Evolutionary conservation across 805 yeast genomes (phyloP).

Genomic region (Saturnispora silvae): DNA sequence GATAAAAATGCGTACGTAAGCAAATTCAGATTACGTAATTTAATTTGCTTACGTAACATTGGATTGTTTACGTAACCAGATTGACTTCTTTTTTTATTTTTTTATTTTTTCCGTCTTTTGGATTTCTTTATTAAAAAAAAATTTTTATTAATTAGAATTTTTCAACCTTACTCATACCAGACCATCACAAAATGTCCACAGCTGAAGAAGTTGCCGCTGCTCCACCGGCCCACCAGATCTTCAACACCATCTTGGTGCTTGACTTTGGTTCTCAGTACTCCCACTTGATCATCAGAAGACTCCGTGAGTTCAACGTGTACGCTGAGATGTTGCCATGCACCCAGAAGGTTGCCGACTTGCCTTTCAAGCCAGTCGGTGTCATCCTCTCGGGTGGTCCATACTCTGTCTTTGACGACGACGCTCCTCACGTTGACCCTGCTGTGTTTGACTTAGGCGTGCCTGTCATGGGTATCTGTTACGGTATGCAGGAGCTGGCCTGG

Average conservation of each 20-base stretch:
- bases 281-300: slow-evolving; percentile 90
- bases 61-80: too few relatives aligned
- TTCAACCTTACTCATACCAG: too few relatives aligned
- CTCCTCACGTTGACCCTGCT: slow-evolving; percentile 96
- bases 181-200: too few relatives aligned
- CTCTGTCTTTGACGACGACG: slow-evolving; percentile 90
- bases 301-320: slow-evolving; percentile 94
- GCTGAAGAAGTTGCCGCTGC: slow-evolving; percentile 21
- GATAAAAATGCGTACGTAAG: too few relatives aligned
- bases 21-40: too few relatives aligned
- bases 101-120: too few relatives aligned
- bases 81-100: too few relatives aligned
- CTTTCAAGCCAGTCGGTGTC: slow-evolving; percentile 94
- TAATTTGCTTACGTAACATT: too few relatives aligned
- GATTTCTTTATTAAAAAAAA: too few relatives aligned
- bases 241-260: slow-evolving; percentile 93
- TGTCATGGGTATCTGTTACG: slow-evolving; percentile 94
- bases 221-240: slow-evolving; percentile 70
- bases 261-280: slow-evolving; percentile 99
- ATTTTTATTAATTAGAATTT: too few relatives aligned
- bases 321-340: slow-evolving; percentile 99
- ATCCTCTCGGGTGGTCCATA: slow-evolving; percentile 96
- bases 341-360: slow-evolving; percentile 83
- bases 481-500: slow-evolving; percentile 99
- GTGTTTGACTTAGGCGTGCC: slow-evolving; percentile 88